phyloP scores from a whole-genome alignment of 2,329 filamentous ascomycete species.

The Lecanicillium sp. region DNA sequence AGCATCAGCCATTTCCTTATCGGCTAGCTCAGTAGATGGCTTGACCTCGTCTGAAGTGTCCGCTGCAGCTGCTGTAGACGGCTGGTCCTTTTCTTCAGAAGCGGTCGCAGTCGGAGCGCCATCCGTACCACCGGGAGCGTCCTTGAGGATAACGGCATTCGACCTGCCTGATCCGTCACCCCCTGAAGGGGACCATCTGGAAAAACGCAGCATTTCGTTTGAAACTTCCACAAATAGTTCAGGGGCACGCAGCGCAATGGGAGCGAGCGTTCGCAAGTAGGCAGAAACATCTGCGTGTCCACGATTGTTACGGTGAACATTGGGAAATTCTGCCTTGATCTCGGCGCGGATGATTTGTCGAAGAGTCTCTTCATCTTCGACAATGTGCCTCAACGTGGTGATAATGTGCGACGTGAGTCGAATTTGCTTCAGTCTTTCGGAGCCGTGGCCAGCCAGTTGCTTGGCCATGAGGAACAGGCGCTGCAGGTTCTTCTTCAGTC shows the following conservation, averaged over 20 bases:
- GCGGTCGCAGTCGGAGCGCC: slow-evolving; percentile 15
- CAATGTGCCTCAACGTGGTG: slow-evolving; percentile 81
- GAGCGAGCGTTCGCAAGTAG: slow-evolving; percentile 72
- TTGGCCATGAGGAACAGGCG: slow-evolving; percentile 92
- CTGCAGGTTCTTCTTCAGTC: slow-evolving; percentile 84
- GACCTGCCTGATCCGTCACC: slow-evolving; percentile 26
- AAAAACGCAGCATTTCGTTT: slow-evolving; percentile 74
- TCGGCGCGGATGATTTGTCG: slow-evolving; percentile 89
- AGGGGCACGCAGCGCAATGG: slow-evolving; percentile 74
- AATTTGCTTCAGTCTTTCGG: slow-evolving; percentile 60
- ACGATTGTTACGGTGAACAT: slow-evolving; percentile 42
- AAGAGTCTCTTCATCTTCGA: slow-evolving; percentile 88
- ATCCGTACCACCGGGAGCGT: slow-evolving; percentile 18
- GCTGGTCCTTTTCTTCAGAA: slow-evolving; percentile 15
- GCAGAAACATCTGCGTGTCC: slow-evolving; percentile 58
- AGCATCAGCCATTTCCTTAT: slow-evolving; percentile 57
- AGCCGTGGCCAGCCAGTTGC: slow-evolving; percentile 75
- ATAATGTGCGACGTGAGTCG: slow-evolving; percentile 60
- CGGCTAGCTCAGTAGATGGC: slow-evolving; percentile 51
- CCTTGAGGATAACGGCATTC: slow-evolving; percentile 38
- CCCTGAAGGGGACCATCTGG: slow-evolving; percentile 46
- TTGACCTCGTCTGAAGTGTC: slow-evolving; percentile 42
- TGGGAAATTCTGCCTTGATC: slow-evolving; percentile 72
- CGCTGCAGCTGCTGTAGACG: slow-evolving; percentile 15
- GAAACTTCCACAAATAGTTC: slow-evolving; percentile 82